Base-by-base conservation (phyloP, 2,329 filamentous ascomycete genomes). In the Penicillium italicum region DNA sequence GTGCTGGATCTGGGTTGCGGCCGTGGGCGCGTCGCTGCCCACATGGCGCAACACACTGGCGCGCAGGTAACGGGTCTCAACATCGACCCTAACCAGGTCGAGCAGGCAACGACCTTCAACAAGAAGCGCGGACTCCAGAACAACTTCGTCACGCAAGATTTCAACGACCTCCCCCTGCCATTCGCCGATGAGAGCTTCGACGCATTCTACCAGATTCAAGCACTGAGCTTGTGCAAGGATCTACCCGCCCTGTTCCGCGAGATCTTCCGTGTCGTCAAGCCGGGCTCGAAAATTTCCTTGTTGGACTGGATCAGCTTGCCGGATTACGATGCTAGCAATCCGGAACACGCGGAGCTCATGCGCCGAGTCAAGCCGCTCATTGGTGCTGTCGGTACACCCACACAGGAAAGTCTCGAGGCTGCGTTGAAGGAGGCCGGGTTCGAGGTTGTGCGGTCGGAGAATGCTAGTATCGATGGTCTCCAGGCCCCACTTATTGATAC, bases 131-230 rank as follows among this genome's bases (percentile, higher is more conserved):
- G 76, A 2, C 72, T 81, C 60, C 60, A 64, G 8, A 79, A 80
- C 62, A 74, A 72, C 40, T 82, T 82, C 59, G 69, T 80, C 54
- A 73, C 77, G 31, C 76, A 77, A 61, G 80, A 82, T 62, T 79
- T 81, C 67, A 82, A 82, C 66, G 70, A 72, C 41, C 72, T 82
- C 31, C 80, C 80, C 1, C 72, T 82, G 1, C 80, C 80, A 1
- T 82, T 82, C 53, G 75, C 66, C 14, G 76, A 82, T 58, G 68
- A 66, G 26, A 74, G 71, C 40, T 81, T 82, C 63, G 79, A 82
- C 54, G 79, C 75, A 30, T 81, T 82, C 56, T 82, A 78, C 74
- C 81, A 77, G 79, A 86, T 77, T 77, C 85, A 76, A 75, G 85
- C 72, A 53, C 79, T 76, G 65, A 84, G 75, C 73, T 78, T 76